Base-by-base conservation (phyloP, 2,329 filamentous ascomycete genomes). In the Fusarium sp. region DNA sequence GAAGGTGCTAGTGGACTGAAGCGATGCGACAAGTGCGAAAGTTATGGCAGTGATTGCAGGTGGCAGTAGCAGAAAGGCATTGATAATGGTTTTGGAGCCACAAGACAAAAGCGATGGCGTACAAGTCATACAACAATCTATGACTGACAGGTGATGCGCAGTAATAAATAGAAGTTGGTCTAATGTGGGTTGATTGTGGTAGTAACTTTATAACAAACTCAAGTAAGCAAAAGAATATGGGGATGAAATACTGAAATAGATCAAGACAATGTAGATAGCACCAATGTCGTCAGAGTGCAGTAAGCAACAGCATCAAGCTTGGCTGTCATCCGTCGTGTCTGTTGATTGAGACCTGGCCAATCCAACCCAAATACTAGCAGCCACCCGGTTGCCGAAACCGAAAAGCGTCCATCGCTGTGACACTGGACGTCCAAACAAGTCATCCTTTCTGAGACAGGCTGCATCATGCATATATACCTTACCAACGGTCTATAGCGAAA, bases 401-500 rank as follows among this genome's bases (percentile, higher is more conserved):
- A 56, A 58, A 61, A 66, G 46, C 57, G 20, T 67, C 52, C 34
- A 53, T 54, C 63, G 33, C 36, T 61, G 57, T 62, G 31, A 23
- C 57, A 62, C 42, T 47, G 57, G 57, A 65, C 60, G 38, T 57
- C 62, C 61, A 34, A 51, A 58, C 52, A 62, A 54, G 49, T 58
- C 62, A 58, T 62, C 55, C 44, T 49, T 47, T 49, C 58, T 37
- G 51, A 62, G 52, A 69, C 62, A 67, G 53, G 36, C 33, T 49
- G 40, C 42, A 55, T 52, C 52, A 46, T 59, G 60, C 46, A 54
- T 61, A 50, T 37, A 54, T 51, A 49, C 46, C 40, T 57, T 42
- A 50, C 41, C 51, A 52, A 46, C 59, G 57, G 57, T 72, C 69
- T 71, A 73, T 72, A 70, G 54, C 52, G 41, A 70, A 69, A 52